Conservation (phyloP, 1,284 basidiomycete species). For the Melampsora larici-populina region DNA sequence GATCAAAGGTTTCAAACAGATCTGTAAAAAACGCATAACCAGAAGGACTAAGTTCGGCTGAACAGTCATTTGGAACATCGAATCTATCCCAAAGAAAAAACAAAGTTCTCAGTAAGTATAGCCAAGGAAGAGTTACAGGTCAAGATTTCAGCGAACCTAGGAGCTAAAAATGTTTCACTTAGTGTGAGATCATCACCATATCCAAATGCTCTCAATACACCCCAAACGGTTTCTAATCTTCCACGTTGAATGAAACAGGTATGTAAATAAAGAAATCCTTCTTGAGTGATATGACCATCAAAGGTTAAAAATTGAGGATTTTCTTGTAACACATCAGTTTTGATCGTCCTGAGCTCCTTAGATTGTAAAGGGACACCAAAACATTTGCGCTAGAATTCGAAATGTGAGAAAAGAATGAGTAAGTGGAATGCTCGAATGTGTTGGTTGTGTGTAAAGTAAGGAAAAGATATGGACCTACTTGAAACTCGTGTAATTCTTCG, state of each 20-base stretch:
- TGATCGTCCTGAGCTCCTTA: constrained; percentile 73
- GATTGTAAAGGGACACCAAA: constrained; percentile 87
- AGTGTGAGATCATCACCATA: constrained; percentile 90
- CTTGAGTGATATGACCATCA: constrained; percentile 76
- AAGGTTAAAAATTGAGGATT: constrained; percentile 59
- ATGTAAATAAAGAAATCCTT: constrained; percentile 90
- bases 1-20: constrained; percentile 93
- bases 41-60: constrained; percentile 84
- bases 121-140: background rate
- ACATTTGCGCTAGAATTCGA: constrained; percentile 70
- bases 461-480: constrained; percentile 59
- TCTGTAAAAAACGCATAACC: constrained; percentile 98
- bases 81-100: constrained; percentile 63
- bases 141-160: constrained; percentile 63
- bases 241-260: constrained; percentile 97
- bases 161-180: constrained; percentile 78
- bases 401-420: constrained; percentile 41
- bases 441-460: background rate
- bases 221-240: constrained; percentile 96
- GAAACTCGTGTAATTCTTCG: constrained; percentile 91
- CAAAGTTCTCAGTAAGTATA: background rate
- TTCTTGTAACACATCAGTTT: constrained; percentile 69
- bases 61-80: constrained; percentile 86
- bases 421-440: constrained; percentile 22
- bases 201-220: constrained; percentile 87